Percentiles rank a stretch among this genome's conserved stretches.
phyloP scores from a whole-genome alignment of 2,329 filamentous ascomycete genomes.

The Beauveria asiatica region DNA sequence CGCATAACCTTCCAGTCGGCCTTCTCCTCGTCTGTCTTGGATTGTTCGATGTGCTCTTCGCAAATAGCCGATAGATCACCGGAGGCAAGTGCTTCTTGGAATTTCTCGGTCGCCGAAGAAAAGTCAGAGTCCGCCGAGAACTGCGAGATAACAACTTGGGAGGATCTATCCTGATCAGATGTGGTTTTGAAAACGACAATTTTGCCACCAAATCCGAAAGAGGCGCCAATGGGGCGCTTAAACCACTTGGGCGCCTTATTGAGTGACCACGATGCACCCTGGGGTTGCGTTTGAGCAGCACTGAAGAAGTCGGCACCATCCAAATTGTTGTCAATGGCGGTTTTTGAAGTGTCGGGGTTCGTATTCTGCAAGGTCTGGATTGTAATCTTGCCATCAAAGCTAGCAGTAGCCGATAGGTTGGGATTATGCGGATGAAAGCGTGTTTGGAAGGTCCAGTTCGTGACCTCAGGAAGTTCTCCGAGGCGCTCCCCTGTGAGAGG shows the following conservation, averaged over 20 bases:
- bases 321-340: constrained; percentile 56
- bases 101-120: constrained; percentile 74
- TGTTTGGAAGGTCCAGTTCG: constrained; percentile 98
- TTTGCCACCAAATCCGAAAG: constrained; percentile 94
- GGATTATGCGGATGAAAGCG: constrained; percentile 92
- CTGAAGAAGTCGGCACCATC: constrained; percentile 96
- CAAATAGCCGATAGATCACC: constrained; percentile 75
- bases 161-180: constrained; percentile 56
- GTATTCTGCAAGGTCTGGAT: constrained; percentile 93
- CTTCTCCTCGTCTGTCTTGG: constrained; percentile 83
- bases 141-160: constrained; percentile 75
- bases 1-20: constrained; percentile 94
- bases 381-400: constrained; percentile 93
- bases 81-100: constrained; percentile 71
- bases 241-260: constrained; percentile 84
- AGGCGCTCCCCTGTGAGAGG: constrained; percentile 79
- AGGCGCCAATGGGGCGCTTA: constrained; percentile 72
- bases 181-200: constrained; percentile 65
- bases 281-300: constrained; percentile 83
- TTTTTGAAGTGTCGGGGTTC: constrained; percentile 64
- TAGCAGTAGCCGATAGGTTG: constrained; percentile 84
- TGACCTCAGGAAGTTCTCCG: constrained; percentile 92
- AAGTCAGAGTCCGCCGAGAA: constrained; percentile 84
- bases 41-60: constrained; percentile 64
- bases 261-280: constrained; percentile 82